phyloP scores from a whole-genome alignment of 257 asterid species.

The Schizonepeta tenuifolia region DNA sequence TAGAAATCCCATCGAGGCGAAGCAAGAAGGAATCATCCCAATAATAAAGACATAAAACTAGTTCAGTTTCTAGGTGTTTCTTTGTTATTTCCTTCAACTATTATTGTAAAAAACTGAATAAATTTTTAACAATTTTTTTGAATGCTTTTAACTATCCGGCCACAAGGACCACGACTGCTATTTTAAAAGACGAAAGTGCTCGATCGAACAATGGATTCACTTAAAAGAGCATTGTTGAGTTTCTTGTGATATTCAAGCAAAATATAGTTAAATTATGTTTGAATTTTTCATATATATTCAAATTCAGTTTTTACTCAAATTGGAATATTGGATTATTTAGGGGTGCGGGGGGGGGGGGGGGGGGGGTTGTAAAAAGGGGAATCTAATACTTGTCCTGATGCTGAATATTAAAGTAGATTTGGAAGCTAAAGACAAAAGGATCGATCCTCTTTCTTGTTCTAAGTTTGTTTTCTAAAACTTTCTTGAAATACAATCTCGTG shows the following conservation, averaged over 20 bases:
- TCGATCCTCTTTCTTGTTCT: background rate
- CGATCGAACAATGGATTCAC: background rate
- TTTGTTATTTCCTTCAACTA: constrained; percentile 44
- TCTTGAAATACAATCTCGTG: background rate
- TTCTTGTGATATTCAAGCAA: background rate
- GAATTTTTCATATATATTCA: background rate
- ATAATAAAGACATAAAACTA: constrained; percentile 2
- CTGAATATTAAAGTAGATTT: background rate
- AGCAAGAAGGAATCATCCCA: constrained; percentile 32
- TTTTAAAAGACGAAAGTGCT: background rate
- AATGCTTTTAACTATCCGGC: background rate
- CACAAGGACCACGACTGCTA: background rate
- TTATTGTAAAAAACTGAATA: no score
- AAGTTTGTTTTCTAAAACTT: background rate
- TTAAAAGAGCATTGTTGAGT: background rate
- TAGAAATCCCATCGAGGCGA: constrained; percentile 34
- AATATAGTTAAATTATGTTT: background rate
- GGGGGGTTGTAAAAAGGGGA: background rate
- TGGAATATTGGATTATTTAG: background rate
- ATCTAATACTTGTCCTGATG: constrained; percentile 6
- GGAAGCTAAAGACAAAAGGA: constrained; percentile 10
- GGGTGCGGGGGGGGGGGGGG: no score
- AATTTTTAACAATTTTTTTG: background rate
- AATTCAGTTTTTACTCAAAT: background rate
- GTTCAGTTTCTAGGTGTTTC: constrained; percentile 42